These are phyloP conservation scores for Xylaria venustula DNA, from an alignment of 495 filamentous ascomycete genomes.

Conservation along the genomic window DNA sequence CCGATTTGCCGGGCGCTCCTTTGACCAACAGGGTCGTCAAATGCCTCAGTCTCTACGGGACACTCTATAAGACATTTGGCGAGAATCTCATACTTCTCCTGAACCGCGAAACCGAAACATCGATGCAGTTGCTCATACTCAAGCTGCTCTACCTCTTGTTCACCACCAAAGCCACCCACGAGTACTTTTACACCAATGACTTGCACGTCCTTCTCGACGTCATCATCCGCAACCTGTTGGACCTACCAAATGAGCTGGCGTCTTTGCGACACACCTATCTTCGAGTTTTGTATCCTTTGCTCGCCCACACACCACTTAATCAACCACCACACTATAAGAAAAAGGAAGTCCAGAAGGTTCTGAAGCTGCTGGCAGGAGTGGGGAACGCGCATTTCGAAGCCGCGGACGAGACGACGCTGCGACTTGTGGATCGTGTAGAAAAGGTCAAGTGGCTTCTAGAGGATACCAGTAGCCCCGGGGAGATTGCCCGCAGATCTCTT, in stretches of 20 bases:
- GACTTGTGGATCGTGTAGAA: slow-evolving; percentile 77
- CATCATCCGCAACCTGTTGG: slow-evolving; percentile 91
- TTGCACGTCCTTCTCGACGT: slow-evolving; percentile 92
- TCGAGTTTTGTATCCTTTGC: slow-evolving; percentile 86
- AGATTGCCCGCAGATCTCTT: slow-evolving; percentile 46
- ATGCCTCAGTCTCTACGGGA: slow-evolving; percentile 73
- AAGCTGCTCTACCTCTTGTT: slow-evolving; percentile 95
- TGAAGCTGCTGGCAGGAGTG: slow-evolving; percentile 62
- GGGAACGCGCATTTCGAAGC: slow-evolving; percentile 82
- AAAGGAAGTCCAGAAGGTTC: slow-evolving; percentile 74
- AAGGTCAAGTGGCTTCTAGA: slow-evolving; percentile 78
- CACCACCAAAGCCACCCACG: slow-evolving; percentile 83
- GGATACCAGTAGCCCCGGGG: slow-evolving; percentile 38
- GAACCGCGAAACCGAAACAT: slow-evolving; percentile 93
- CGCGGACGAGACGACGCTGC: slow-evolving; percentile 82
- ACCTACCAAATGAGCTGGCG: slow-evolving; percentile 78
- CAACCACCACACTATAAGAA: slow-evolving; percentile 86
- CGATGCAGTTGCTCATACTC: slow-evolving; percentile 87
- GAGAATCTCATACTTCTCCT: slow-evolving; percentile 96
- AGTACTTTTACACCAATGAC: slow-evolving; percentile 99
- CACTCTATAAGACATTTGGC: slow-evolving; percentile 86
- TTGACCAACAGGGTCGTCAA: slow-evolving; percentile 94
- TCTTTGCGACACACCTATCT: slow-evolving; percentile 94
- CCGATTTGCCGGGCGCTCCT: slow-evolving; percentile 42
- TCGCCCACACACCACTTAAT: slow-evolving; percentile 87